These are phyloP conservation scores for Furcasterigmium furcatum DNA, from an alignment of 2,329 filamentous ascomycete species.

Conservation along the genomic window DNA sequence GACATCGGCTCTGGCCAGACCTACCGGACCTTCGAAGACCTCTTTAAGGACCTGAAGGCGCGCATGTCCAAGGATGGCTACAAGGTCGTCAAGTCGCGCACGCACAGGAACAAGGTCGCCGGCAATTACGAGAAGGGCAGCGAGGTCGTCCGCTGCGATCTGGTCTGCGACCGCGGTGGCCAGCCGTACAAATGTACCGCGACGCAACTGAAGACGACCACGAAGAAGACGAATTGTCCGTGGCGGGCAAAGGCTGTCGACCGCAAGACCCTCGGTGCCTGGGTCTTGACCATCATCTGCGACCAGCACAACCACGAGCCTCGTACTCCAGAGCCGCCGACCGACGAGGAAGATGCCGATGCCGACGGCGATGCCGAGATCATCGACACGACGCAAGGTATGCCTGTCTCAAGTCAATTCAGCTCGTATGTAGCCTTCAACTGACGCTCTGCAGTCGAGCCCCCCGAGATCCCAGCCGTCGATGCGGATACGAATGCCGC, in stretches of 20 bases:
- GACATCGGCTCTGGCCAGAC: slow-evolving; percentile 23
- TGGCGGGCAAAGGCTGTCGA: slow-evolving; percentile 43
- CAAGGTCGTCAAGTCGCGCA: slow-evolving; percentile 41
- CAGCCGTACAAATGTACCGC: slow-evolving; percentile 39
- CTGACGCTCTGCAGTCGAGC: slow-evolving; percentile 4
- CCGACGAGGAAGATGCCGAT: slow-evolving; percentile 29
- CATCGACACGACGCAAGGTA: slow-evolving; percentile 16
- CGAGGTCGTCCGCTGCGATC: slow-evolving; percentile 39
- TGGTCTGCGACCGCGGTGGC: slow-evolving; percentile 42
- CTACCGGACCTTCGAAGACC: slow-evolving; percentile 36
- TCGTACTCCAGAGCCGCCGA: slow-evolving; percentile 37
- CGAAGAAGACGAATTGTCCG: slow-evolving; percentile 42
- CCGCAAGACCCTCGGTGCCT: slow-evolving; percentile 37
- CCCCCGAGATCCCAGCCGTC: slow-evolving; percentile 7
- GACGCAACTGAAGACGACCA: slow-evolving; percentile 41
- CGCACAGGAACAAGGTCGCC: slow-evolving; percentile 36
- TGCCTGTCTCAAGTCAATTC: not conserved
- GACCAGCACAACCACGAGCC: slow-evolving; percentile 42
- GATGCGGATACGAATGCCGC: slow-evolving; percentile 27
- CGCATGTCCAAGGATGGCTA: slow-evolving; percentile 41
- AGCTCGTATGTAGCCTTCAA: not conserved
- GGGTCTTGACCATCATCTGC: slow-evolving; percentile 40
- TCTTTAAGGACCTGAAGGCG: slow-evolving; percentile 34
- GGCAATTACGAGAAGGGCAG: slow-evolving; percentile 36
- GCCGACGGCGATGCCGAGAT: slow-evolving; percentile 15